These are phyloP conservation scores for Quercus glauca DNA, from an alignment of 306 rosid species.

Conservation along the genomic window DNA sequence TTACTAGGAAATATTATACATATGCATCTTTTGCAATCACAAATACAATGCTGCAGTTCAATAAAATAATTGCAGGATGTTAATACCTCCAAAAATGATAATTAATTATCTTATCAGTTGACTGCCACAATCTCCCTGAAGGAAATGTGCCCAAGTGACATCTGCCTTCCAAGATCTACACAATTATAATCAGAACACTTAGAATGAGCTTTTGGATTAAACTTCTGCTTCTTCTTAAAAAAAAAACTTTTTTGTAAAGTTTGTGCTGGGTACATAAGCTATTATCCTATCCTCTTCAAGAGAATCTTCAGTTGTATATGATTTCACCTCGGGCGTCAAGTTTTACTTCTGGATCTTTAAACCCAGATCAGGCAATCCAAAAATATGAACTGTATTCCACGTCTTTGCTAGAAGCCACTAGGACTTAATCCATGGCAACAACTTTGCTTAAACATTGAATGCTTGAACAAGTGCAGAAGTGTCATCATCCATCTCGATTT, in stretches of 20 bases:
- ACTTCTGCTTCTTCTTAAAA: background rate
- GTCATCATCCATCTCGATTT: conserved; percentile 51
- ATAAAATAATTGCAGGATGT: background rate
- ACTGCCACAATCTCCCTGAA: background rate
- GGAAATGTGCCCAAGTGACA: background rate
- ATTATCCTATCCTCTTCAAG: background rate
- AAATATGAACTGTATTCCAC: background rate
- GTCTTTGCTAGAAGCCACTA: conserved; percentile 7
- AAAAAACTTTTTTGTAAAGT: background rate
- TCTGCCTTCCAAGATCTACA: background rate
- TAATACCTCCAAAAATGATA: background rate
- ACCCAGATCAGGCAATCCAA: background rate
- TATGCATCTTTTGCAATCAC: background rate
- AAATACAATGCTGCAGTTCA: background rate
- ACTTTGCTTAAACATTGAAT: conserved; percentile 17
- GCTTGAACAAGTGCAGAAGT: conserved; percentile 41
- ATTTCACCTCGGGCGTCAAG: background rate
- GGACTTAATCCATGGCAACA: background rate
- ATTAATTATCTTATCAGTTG: background rate
- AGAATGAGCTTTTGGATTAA: background rate
- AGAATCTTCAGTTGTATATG: background rate
- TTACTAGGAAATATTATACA: background rate
- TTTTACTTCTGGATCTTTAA: background rate
- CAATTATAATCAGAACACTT: background rate
- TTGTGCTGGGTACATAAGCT: background rate